These are phyloP conservation scores for Chlamydomonas applanata DNA, from an alignment of 139 green algal species.

Conservation along the genomic window DNA sequence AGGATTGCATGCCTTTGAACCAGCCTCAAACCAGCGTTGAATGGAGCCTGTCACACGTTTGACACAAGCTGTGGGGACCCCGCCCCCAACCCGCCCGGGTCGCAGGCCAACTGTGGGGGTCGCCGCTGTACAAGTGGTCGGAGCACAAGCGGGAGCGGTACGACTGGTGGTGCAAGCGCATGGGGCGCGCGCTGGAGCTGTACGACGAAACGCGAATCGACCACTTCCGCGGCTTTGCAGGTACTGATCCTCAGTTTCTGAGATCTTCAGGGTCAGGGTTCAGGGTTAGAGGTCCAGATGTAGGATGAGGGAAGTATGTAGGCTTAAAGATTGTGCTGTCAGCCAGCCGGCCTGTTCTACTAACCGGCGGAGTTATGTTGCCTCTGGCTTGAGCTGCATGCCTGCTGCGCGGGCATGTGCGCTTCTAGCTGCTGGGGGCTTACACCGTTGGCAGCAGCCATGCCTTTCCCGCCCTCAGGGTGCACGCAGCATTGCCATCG, in stretches of 20 bases:
- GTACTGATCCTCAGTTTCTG: conserved; percentile 11
- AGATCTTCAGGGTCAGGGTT: too few species aligned
- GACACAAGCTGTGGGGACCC: too few species aligned
- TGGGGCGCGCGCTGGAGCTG: conserved; percentile 81
- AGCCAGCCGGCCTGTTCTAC: too few species aligned
- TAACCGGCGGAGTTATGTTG: too few species aligned
- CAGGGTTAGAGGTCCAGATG: not conserved
- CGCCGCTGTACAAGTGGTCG: conserved; percentile 87
- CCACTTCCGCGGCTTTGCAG: conserved; percentile 92
- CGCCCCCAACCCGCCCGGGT: not conserved
- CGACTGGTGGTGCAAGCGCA: conserved; percentile 84
- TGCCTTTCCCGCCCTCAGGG: too few species aligned
- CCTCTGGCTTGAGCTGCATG: too few species aligned
- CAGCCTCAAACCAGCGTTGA: not conserved
- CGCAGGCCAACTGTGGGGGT: conserved; percentile 94
- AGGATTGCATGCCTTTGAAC: not conserved
- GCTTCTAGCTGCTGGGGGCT: too few species aligned
- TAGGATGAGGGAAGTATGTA: too few species aligned
- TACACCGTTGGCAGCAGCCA: too few species aligned
- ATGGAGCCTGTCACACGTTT: too few species aligned
- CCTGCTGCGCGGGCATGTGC: too few species aligned
- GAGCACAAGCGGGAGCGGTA: conserved; percentile 75
- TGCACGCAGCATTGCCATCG: too few species aligned
- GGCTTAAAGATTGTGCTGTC: not conserved
- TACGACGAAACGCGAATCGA: conserved; percentile 97